Conservation (phyloP, 495 filamentous ascomycete genomes). For the Talaromyces ruber region DNA sequence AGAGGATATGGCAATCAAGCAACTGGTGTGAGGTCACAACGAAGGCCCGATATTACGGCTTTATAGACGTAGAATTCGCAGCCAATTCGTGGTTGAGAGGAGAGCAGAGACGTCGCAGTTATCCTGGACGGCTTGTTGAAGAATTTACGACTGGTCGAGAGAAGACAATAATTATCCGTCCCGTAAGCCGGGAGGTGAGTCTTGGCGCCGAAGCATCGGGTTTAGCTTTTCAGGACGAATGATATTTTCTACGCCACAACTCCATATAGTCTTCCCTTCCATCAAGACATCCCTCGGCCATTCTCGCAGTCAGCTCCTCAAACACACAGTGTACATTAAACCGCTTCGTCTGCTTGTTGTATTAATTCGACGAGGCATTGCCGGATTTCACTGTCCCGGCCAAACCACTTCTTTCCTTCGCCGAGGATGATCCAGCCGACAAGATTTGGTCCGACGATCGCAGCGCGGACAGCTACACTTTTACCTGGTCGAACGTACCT, state of each 20-base stretch:
- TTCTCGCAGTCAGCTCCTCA: neutral
- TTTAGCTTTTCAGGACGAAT: constrained; percentile 5
- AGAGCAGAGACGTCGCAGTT: neutral
- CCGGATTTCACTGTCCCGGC: neutral
- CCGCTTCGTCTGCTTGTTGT: neutral
- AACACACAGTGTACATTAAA: neutral
- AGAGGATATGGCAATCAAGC: neutral
- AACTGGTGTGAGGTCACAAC: neutral
- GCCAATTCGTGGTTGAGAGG: neutral
- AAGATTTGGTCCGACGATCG: constrained; percentile 25
- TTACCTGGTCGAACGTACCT: constrained; percentile 2
- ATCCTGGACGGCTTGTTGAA: neutral
- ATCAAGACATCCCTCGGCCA: neutral
- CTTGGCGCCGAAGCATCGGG: constrained; percentile 4
- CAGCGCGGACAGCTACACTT: constrained; percentile 33
- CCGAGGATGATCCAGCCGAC: constrained; percentile 35
- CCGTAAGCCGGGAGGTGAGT: neutral
- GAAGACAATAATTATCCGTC: neutral
- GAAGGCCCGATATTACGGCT: neutral
- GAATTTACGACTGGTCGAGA: neutral
- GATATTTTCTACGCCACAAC: constrained; percentile 7
- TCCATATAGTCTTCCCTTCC: neutral
- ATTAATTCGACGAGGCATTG: neutral
- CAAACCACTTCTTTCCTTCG: constrained; percentile 2
- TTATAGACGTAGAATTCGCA: neutral